Evolutionary conservation across 1,284 basidiomycete genomes (phyloP), one percentile per base, ranked within the genome.

Genomic region (Ceratobasidium sp.): DNA sequence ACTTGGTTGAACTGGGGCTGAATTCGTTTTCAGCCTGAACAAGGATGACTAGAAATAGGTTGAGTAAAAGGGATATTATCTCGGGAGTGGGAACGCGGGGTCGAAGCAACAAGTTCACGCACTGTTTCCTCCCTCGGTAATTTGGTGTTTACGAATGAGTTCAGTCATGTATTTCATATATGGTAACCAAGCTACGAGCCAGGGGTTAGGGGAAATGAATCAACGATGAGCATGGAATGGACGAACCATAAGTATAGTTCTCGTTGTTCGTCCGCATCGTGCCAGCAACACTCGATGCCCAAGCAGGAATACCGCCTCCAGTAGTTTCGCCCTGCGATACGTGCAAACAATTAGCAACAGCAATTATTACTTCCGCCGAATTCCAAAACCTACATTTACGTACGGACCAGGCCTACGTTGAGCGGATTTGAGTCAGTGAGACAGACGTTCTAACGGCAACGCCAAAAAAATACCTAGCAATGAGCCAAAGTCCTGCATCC

Each of bases 301-400:
- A 80, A 5, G 75, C 76, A 0, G 79, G 77, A 73, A 79, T 77
- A 0, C 79, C 79, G 2, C 79, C 79, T 30, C 66, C 77, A 0
- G 76, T 78, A 6, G 77, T 78, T 74, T 79, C 78, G 1, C 58
- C 58, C 58, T 60, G 38, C 30, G 14, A 38, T 3, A 2, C 21
- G 36, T 23, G 18, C 16, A 11, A 42, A 42, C 40, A 4, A 11
- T 18, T 42, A 18, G 40, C 9, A 18, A 18, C 12, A 42, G 4
- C 40, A 42, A 42, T 42, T 42, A 42, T 9, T 18, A 42, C 3
- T 18, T 7, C 6, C 6, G 40, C 40, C 11, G 40, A 36, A 18
- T 5, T 38, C 38, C 54, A 36, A 60, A 23, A 40, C 36, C 18
- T 40, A 76, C 78, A 56, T 78, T 78, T 69, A 78, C 77, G 73